Base-by-base conservation (phyloP, 345 rosid species). In the Salix exigua region DNA sequence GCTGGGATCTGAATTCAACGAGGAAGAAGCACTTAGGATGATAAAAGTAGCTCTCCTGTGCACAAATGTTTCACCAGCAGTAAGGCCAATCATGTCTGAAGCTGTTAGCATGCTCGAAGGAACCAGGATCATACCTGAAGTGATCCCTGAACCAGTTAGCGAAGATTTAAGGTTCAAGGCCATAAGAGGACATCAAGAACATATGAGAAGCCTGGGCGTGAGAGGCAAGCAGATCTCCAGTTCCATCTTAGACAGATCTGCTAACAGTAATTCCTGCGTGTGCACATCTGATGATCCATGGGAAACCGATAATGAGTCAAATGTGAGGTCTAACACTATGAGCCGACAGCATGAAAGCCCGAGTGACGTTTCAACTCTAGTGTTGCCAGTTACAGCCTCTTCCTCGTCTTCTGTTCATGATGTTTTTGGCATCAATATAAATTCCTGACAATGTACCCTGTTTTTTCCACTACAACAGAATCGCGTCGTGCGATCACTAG, bases 171-270 rank as follows among this genome's bases (percentile, higher is more conserved):
- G 77, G 66, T 81, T 77, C 21, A 68, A 73, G 30, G 46, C 46
- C 72, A 78, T 88, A 76, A 73, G 78, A 78, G 88, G 83, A 37
- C 72, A 83, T 13, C 79, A 68, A 44, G 83, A 11, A 62, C 69
- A 50, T 33, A 48, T 58, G 40, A 79, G 70, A 37, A 60, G 78
- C 60, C 72, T 67, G 31, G 75, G 48, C 25, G 38, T 13, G 19
- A 78, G 82, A 73, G 68, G 64, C 28, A 73, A 68, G 62, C 82
- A 84, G 51, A 74, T 78, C 9, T 86, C 79, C 63, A 69, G 75
- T 79, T 78, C 89, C 50, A 76, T 68, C 28, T 65, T 75, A n/a
- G 69, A 75, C 46, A 77, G 63, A 66, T 66, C 8, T 1, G 75
- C 80, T 23, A 42, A 71, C 42, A 69, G 40, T 25, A 71, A 83